These are phyloP conservation scores for Aplosporella prunicola DNA, from an alignment of 2,329 filamentous ascomycete genomes.

Conservation along the genomic window DNA sequence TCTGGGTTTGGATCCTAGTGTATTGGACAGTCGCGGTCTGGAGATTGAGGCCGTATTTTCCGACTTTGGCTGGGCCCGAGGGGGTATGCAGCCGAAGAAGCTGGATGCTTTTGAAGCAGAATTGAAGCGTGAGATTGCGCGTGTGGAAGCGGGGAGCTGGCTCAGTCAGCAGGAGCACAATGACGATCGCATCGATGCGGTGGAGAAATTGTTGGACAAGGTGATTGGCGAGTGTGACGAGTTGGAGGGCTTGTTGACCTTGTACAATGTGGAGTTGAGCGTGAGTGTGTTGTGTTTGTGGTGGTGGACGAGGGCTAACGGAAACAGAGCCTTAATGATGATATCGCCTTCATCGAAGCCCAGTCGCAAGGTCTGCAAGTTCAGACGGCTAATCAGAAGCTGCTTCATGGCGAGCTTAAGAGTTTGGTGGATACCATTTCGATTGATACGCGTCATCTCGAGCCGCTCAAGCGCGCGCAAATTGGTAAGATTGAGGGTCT, in stretches of 20 bases:
- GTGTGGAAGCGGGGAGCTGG: slow-evolving; percentile 89
- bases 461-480: slow-evolving; percentile 62
- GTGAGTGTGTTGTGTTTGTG: slow-evolving; percentile 42
- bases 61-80: slow-evolving; percentile 81
- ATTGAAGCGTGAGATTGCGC: slow-evolving; percentile 77
- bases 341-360: slow-evolving; percentile 94
- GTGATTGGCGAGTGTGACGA: slow-evolving; percentile 95
- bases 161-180: slow-evolving; percentile 73
- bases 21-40: slow-evolving; percentile 67
- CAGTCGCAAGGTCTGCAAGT: slow-evolving; percentile 96
- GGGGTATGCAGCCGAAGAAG: slow-evolving; percentile 62
- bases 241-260: slow-evolving; percentile 81
- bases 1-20: slow-evolving; percentile 64
- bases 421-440: slow-evolving; percentile 84
- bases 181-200: slow-evolving; percentile 78
- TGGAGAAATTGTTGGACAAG: slow-evolving; percentile 76
- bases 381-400: slow-evolving; percentile 92
- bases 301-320: slow-evolving; percentile 17
- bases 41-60: slow-evolving; percentile 77
- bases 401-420: slow-evolving; percentile 81
- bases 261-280: slow-evolving; percentile 90
- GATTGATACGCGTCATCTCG: slow-evolving; percentile 67
- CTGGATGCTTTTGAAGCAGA: slow-evolving; percentile 75
- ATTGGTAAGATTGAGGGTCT: slow-evolving; percentile 63
- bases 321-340: slow-evolving; percentile 75